Conservation (phyloP, 1,284 basidiomycete genomes). For the Volvariella volvacea region DNA sequence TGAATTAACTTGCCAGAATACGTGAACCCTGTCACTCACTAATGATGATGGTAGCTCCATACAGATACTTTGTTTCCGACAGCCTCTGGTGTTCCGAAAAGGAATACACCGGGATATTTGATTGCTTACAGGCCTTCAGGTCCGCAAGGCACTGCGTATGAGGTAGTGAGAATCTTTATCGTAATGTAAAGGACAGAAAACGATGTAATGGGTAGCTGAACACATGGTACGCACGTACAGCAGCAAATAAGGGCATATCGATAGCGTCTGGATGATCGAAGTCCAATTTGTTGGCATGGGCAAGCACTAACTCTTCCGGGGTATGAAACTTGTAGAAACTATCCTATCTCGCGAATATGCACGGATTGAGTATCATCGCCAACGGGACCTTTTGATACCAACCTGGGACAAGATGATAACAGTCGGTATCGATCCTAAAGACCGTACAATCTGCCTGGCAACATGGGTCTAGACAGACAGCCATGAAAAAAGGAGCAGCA, state of each 20-base stretch:
- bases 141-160: slow-evolving; percentile 68
- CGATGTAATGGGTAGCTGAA: not conserved
- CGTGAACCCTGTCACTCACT: slow-evolving; percentile 31
- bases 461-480: slow-evolving; percentile 73
- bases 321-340: slow-evolving; percentile 87
- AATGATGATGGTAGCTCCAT: slow-evolving; percentile 94
- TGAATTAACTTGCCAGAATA: slow-evolving; percentile 3
- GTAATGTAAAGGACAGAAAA: no score
- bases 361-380: not conserved
- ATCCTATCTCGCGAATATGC: slow-evolving; percentile 49
- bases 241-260: slow-evolving; percentile 82
- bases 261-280: slow-evolving; percentile 94
- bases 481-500: not conserved
- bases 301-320: slow-evolving; percentile 72
- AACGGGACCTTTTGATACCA: slow-evolving; percentile 9
- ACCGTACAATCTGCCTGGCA: slow-evolving; percentile 80
- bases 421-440: slow-evolving; percentile 79
- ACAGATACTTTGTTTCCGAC: slow-evolving; percentile 85
- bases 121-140: slow-evolving; percentile 76
- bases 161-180: slow-evolving; percentile 6
- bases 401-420: slow-evolving; percentile 87
- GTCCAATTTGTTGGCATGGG: slow-evolving; percentile 82
- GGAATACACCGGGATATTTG: slow-evolving; percentile 90
- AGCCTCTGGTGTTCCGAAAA: slow-evolving; percentile 88
- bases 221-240: slow-evolving; percentile 37